These are phyloP conservation scores for Xylaria sp. DNA, from an alignment of 2,329 filamentous ascomycete species.

Conservation along the genomic window DNA sequence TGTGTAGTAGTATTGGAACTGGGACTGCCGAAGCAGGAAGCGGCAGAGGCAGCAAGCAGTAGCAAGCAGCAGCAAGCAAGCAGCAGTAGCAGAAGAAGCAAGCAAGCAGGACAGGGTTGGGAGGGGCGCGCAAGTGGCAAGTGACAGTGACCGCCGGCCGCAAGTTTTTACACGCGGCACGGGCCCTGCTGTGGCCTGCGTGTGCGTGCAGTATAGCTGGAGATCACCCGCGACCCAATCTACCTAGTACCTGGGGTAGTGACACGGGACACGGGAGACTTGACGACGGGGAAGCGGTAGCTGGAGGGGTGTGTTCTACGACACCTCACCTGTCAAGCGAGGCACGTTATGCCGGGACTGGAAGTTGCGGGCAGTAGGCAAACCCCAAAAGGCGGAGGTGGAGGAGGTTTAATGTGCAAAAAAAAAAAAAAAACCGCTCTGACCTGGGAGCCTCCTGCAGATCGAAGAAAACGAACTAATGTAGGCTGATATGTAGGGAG, in stretches of 20 bases:
- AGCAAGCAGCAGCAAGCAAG: conserved; percentile 9
- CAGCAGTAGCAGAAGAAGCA: conserved; percentile 5
- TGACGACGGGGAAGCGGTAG: background rate
- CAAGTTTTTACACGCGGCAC: conserved; percentile 25
- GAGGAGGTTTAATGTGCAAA: conserved; percentile 5
- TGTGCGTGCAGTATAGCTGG: conserved; percentile 15
- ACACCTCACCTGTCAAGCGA: conserved; percentile 4
- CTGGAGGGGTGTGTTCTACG: background rate
- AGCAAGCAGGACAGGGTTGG: conserved; percentile 17
- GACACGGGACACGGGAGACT: background rate
- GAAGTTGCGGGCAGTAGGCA: conserved; percentile 16
- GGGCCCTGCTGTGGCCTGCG: conserved; percentile 19
- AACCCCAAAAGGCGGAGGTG: conserved; percentile 18
- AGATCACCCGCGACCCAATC: conserved; percentile 5
- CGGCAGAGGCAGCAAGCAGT: background rate
- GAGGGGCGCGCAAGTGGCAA: conserved; percentile 4
- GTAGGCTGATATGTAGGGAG: background rate
- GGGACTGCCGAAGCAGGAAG: background rate
- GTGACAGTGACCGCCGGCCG: conserved; percentile 7
- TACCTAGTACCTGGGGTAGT: background rate
- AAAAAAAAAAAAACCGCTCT: conserved; percentile 7
- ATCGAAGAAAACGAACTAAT: background rate
- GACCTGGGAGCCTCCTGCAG: conserved; percentile 10
- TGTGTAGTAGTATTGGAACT: conserved; percentile 1
- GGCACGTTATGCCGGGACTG: conserved; percentile 21